Conservation (phyloP, 1,284 basidiomycete species). For the Somion occarium region DNA sequence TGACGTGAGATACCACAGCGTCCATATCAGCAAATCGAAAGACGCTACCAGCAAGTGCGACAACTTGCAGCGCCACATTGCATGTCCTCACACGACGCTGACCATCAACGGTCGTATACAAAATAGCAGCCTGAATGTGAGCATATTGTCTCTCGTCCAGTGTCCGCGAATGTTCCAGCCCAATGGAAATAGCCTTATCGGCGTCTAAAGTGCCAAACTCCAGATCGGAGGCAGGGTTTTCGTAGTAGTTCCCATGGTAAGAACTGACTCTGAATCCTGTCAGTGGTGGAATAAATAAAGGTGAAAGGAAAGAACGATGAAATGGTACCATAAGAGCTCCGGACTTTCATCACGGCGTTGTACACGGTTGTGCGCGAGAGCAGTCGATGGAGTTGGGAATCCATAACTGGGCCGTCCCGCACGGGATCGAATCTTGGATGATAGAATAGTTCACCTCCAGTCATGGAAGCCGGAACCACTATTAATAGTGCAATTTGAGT, state of each 20-base stretch:
- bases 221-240: conserved; percentile 72
- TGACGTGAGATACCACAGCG: conserved; percentile 68
- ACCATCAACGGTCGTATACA: conserved; percentile 83
- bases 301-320: neutral
- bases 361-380: conserved; percentile 75
- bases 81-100: conserved; percentile 82
- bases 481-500: neutral
- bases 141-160: conserved; percentile 79
- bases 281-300: neutral
- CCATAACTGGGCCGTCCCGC: conserved; percentile 65
- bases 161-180: conserved; percentile 52
- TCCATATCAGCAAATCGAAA: conserved; percentile 95
- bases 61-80: conserved; percentile 83
- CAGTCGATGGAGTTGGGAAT: conserved; percentile 72
- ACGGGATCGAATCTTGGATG: conserved; percentile 83
- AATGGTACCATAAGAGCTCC: conserved; percentile 77
- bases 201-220: conserved; percentile 81
- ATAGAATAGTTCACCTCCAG: conserved; percentile 93
- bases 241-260: conserved; percentile 82
- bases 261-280: conserved; percentile 69
- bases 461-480: conserved; percentile 69
- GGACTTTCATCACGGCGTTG: conserved; percentile 78
- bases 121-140: conserved; percentile 85
- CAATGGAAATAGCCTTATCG: conserved; percentile 73
- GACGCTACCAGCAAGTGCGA: conserved; percentile 83